These are phyloP conservation scores for Colletotrichum caudatum DNA, from an alignment of 2,329 filamentous ascomycete species.

Conservation along the genomic window DNA sequence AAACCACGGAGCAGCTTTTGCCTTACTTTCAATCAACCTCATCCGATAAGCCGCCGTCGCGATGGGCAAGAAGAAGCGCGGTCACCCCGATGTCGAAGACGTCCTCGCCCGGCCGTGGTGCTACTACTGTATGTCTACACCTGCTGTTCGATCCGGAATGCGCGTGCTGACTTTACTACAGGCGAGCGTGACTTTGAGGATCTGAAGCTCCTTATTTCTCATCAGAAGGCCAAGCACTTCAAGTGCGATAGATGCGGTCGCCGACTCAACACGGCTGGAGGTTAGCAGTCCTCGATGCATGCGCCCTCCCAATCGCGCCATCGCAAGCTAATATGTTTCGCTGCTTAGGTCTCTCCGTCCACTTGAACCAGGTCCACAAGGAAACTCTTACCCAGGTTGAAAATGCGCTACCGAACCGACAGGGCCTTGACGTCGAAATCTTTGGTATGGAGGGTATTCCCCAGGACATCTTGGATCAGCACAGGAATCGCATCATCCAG, in stretches of 20 bases:
- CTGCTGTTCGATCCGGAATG: slow-evolving; percentile 5
- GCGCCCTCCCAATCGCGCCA: background rate
- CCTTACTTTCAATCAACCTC: too few relatives aligned
- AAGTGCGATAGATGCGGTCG: slow-evolving; percentile 94
- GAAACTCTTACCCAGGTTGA: slow-evolving; percentile 89
- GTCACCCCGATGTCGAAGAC: slow-evolving; percentile 88
- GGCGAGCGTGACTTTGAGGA: slow-evolving; percentile 98
- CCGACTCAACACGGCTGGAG: slow-evolving; percentile 92
- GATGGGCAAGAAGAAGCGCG: slow-evolving; percentile 93
- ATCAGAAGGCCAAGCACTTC: slow-evolving; percentile 99
- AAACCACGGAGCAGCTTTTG: background rate
- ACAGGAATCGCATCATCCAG: slow-evolving; percentile 87
- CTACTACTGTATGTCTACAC: slow-evolving; percentile 81
- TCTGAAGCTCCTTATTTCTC: slow-evolving; percentile 93
- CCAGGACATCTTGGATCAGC: slow-evolving; percentile 82
- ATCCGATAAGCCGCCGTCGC: slow-evolving; percentile 24
- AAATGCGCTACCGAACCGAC: slow-evolving; percentile 89
- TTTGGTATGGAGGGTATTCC: slow-evolving; percentile 99
- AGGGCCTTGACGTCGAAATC: slow-evolving; percentile 91
- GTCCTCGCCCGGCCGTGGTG: slow-evolving; percentile 91
- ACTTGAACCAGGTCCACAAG: slow-evolving; percentile 99
- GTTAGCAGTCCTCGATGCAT: slow-evolving; percentile 61
- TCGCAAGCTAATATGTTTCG: slow-evolving; percentile 35
- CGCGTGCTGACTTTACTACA: slow-evolving; percentile 50
- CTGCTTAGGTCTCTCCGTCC: slow-evolving; percentile 84